A percentile compares a stretch with the other conserved stretches of the same genome.
phyloP scores from a whole-genome alignment of 371 early-diverging fungal genomes.

The Rhizomucor pusillus region DNA sequence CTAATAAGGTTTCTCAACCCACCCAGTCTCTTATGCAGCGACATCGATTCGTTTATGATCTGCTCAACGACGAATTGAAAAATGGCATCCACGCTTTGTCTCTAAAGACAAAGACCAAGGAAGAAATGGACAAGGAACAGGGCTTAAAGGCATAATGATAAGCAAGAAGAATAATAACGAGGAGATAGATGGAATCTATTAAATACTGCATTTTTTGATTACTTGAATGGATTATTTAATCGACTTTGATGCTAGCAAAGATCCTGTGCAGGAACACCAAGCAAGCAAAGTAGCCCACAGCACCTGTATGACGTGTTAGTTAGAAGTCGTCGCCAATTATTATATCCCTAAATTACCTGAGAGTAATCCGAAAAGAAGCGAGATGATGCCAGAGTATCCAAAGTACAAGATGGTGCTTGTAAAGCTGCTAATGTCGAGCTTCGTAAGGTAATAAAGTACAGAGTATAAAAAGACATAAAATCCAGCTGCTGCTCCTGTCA shows the following conservation, averaged over 20 bases:
- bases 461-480: slow-evolving; percentile 86
- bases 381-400: slow-evolving; percentile 80
- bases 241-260: slow-evolving; percentile 82
- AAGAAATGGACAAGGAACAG: slow-evolving; percentile 30
- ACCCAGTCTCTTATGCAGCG: slow-evolving; percentile 59
- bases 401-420: slow-evolving; percentile 83
- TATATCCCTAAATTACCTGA: slow-evolving; percentile 45
- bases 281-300: slow-evolving; percentile 78
- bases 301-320: slow-evolving; percentile 38
- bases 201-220: neutral
- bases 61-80: slow-evolving; percentile 57
- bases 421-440: slow-evolving; percentile 64
- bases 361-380: slow-evolving; percentile 69
- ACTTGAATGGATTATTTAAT: slow-evolving; percentile 29
- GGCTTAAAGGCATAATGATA: neutral
- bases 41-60: slow-evolving; percentile 62
- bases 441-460: slow-evolving; percentile 70
- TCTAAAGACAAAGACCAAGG: slow-evolving; percentile 63
- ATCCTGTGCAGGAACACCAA: slow-evolving; percentile 79
- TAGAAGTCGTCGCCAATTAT: neutral
- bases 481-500: slow-evolving; percentile 80
- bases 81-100: slow-evolving; percentile 62
- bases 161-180: neutral
- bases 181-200: slow-evolving; percentile 1
- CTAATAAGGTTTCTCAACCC: no score